Evolutionary conservation across 805 yeast species (phyloP), one percentile per base, ranked within the genome.

Genomic region (Pichia eremophila): DNA sequence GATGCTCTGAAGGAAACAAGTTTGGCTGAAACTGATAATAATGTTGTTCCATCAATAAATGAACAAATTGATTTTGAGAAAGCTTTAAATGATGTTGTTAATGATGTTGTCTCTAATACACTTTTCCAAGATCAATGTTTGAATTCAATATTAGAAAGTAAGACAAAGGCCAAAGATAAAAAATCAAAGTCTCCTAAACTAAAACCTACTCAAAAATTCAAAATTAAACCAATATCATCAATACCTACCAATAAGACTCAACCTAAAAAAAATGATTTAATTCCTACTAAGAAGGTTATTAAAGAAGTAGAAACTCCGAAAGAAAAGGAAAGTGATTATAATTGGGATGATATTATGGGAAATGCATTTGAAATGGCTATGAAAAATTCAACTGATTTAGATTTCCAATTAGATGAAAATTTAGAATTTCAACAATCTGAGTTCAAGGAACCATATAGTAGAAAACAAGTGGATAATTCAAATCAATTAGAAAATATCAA

Each of bases 341-440:
- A 53, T 34, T 73, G 84, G 78, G 81, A 78, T 56, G 83, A 78
- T 54, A 84, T 84, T 53, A 74, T 84, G 72, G 87, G 81, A 53
- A 82, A 82, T 64, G 93, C 91, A 1, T 73, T 84, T 67, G 77
- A 77, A 42, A 72, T 85, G 82, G 93, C 90, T 0, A 78, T 79
- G 71, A 83, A 78, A 51, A 78, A 81, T 50, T 83, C 83, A 14
- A 64, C 57, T 18, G 59, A 65, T 12, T 51, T 54, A 60, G 62
- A 57, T 62, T 75, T 63, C 36, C 39, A 46, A n/a, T 36, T 44
- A 15, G 50, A 41, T 18, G 17, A 15, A 28, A 6, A 36, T 14
- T 4, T 3, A 8, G 7, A 43, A 35, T 27, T 11, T 29, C 19
- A n/a, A 31, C 19, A 32, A n/a, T 29, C 17, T 12, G 39, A 6